A percentile compares a stretch with the other conserved stretches of the same genome.
These are phyloP conservation scores for Neurospora hispaniola DNA, from an alignment of 495 filamentous ascomycete genomes.

Conservation along the genomic window DNA sequence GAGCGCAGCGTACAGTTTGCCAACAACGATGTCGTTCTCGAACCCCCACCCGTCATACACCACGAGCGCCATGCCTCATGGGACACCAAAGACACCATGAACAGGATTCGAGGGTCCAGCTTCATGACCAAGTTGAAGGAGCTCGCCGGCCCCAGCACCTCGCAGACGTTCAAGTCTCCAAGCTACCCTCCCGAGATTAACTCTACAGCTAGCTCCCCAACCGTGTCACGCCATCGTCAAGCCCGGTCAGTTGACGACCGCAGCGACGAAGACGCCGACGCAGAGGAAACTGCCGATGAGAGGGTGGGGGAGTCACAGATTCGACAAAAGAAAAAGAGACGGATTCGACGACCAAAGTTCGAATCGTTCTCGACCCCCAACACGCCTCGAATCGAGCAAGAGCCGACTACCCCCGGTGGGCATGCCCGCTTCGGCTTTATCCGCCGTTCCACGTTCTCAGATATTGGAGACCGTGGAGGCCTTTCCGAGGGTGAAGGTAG, in stretches of 20 bases:
- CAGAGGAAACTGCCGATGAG: conserved; percentile 58
- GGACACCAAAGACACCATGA: conserved; percentile 44
- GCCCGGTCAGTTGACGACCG: conserved; percentile 49
- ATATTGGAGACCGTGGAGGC: conserved; percentile 57
- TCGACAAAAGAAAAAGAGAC: conserved; percentile 42
- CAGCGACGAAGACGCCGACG: conserved; percentile 62
- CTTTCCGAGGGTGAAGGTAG: conserved; percentile 87
- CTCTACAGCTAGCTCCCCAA: conserved; percentile 33
- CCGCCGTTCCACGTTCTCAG: conserved; percentile 58
- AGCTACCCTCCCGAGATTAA: conserved; percentile 15
- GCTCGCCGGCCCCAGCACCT: conserved; percentile 38
- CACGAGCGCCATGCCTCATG: conserved; percentile 47
- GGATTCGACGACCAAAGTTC: conserved; percentile 40
- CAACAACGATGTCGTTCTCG: conserved; percentile 34
- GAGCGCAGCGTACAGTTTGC: conserved; percentile 53
- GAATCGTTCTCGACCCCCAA: conserved; percentile 34
- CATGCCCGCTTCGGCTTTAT: conserved; percentile 40
- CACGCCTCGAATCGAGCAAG: conserved; percentile 20
- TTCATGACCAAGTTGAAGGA: conserved; percentile 59
- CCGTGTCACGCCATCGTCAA: conserved; percentile 33
- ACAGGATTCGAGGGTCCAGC: conserved; percentile 47
- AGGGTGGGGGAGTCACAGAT: conserved; percentile 13
- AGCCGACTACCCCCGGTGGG: conserved; percentile 20
- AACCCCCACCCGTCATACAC: conserved; percentile 26
- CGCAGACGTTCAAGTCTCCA: conserved; percentile 36